Percentiles rank a stretch among this genome's conserved stretches.
phyloP scores from a whole-genome alignment of 2,329 filamentous ascomycete genomes.

The Exophiala phaeomuriformis region DNA sequence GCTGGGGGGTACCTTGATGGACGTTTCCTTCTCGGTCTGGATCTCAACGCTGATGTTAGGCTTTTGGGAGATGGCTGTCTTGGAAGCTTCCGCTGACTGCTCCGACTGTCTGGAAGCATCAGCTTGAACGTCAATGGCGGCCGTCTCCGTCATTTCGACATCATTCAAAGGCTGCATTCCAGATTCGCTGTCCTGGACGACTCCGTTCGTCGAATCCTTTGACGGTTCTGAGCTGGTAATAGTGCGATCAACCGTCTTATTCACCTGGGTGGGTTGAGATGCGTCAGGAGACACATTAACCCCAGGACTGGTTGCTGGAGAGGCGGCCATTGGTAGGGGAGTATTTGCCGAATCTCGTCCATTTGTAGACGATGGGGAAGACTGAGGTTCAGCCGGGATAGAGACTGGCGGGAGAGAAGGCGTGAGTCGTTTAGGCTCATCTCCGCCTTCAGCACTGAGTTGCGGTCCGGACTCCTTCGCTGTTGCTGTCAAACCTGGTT shows the following conservation, averaged over 20 bases:
- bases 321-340: conserved; percentile 59
- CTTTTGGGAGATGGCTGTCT: conserved; percentile 1
- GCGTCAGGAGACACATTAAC: conserved; percentile 43
- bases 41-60: conserved; percentile 23
- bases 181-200: background rate
- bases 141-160: conserved; percentile 10
- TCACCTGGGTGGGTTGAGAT: conserved; percentile 4
- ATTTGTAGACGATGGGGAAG: conserved; percentile 57
- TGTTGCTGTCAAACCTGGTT: background rate
- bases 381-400: conserved; percentile 32
- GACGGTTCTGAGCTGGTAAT: conserved; percentile 7
- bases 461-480: background rate
- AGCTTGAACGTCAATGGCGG: background rate
- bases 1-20: conserved; percentile 18
- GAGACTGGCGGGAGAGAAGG: conserved; percentile 7
- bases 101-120: background rate
- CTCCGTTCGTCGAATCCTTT: background rate
- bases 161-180: conserved; percentile 1
- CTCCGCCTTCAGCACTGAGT: background rate
- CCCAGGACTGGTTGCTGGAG: conserved; percentile 67
- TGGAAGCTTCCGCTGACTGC: background rate
- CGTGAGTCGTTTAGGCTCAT: conserved; percentile 5
- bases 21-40: conserved; percentile 17
- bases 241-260: conserved; percentile 12
- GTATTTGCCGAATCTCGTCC: conserved; percentile 66